phyloP scores from a whole-genome alignment of 768 basidiomycete species.

The Cystofilobasidium capitatum region DNA sequence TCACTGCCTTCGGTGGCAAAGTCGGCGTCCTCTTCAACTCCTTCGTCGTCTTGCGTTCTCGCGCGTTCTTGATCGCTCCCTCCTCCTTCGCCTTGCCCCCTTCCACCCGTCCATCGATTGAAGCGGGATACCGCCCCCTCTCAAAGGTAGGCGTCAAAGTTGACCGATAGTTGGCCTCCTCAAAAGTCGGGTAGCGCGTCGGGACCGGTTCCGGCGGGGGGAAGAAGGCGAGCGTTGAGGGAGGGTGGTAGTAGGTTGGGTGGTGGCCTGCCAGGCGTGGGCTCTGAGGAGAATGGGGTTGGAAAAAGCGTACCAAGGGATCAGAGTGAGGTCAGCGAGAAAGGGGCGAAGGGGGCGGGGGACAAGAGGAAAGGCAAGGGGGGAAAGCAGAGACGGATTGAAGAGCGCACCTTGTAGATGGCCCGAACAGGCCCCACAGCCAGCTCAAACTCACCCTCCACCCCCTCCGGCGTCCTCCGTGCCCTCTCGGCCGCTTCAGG shows the following conservation, averaged over 20 bases:
- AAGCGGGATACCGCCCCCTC: background rate
- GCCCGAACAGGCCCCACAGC: background rate
- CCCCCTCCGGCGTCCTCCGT: background rate
- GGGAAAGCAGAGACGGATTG: background rate
- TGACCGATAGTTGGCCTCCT: background rate
- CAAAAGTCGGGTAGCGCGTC: background rate
- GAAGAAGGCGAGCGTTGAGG: background rate
- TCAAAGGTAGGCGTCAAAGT: background rate
- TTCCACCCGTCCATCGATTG: no score
- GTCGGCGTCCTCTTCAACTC: no score
- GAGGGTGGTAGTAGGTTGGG: background rate
- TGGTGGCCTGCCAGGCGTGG: background rate
- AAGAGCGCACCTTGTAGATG: background rate
- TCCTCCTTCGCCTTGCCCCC: no score
- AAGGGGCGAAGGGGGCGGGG: no score
- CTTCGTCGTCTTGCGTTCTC: no score
- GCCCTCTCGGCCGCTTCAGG: background rate
- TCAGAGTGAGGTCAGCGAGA: no score
- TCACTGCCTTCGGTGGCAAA: no score
- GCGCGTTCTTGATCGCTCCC: no score
- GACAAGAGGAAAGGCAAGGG: no score
- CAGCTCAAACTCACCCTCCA: background rate
- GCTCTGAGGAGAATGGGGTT: no score
- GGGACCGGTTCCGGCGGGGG: background rate
- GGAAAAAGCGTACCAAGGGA: no score